A percentile compares a stretch with the other conserved stretches of the same genome.
These are phyloP conservation scores for Mrakia frigida DNA, from an alignment of 768 basidiomycete species.

Conservation along the genomic window DNA sequence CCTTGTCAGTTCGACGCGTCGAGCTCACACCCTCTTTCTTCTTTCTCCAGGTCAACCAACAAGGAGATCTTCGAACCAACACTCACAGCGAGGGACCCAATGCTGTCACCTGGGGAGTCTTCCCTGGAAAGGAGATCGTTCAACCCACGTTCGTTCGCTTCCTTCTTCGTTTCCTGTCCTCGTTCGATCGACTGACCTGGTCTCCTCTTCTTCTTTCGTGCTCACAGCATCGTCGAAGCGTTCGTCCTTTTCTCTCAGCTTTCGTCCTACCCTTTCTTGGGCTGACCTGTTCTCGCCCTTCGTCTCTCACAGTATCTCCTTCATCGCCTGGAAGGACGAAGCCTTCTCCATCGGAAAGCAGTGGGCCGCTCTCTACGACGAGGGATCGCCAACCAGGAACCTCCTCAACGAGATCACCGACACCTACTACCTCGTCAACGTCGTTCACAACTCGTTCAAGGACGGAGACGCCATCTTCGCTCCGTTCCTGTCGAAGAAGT, in stretches of 20 bases:
- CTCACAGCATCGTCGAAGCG: too few relatives aligned
- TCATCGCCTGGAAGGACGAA: constrained; percentile 61
- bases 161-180: background rate
- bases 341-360: constrained; percentile 86
- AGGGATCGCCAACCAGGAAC: constrained; percentile 65
- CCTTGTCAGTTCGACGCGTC: constrained; percentile 56
- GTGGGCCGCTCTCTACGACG: constrained; percentile 83
- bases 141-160: constrained; percentile 85
- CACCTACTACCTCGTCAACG: constrained; percentile 77
- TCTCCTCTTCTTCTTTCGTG: background rate
- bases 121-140: constrained; percentile 92
- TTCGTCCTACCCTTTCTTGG: background rate
- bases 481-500: constrained; percentile 54
- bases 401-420: constrained; percentile 76
- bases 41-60: constrained; percentile 94
- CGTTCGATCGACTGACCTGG: background rate
- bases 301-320: constrained; percentile 46
- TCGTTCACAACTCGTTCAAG: constrained; percentile 95
- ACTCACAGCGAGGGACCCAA: constrained; percentile 92
- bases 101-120: constrained; percentile 98
- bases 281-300: background rate
- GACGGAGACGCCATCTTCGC: constrained; percentile 74
- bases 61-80: constrained; percentile 90
- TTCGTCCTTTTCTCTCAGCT: too few relatives aligned
- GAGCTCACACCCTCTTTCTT: constrained; percentile 84